Base-by-base conservation (phyloP, 2,329 filamentous ascomycete genomes). In the Cyphellophora europaea region DNA sequence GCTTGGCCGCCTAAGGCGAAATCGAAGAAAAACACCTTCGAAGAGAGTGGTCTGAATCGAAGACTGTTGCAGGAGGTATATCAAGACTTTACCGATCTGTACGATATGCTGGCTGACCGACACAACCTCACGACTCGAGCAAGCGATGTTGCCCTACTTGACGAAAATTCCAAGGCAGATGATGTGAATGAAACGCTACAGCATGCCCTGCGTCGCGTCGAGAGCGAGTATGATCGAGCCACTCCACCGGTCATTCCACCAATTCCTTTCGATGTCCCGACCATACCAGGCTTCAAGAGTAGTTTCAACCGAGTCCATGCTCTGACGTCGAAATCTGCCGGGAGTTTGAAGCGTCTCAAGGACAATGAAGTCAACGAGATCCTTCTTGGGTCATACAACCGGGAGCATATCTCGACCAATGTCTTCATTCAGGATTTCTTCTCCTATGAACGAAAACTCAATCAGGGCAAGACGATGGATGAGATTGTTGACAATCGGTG, bases 1-100 rank as follows among this genome's bases (percentile, higher is more conserved):
- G 70, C 77, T 18, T 84, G 89, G 89, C 88, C 91, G 2, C 89
- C 91, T 6, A 93, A 91, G 56, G 86, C 87, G 2, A 82, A 74
- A 50, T 89, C 79, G 49, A 93, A 93, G 69, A 94, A 93, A 71
- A 93, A 94, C 53, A 74, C 79, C 1, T 85, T 94, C 45, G 79
- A 82, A 17, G 86, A 88, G 48, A 83, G 77, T 47, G 89, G 89
- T 0, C 69, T 96, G 14, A 95, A 95, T 57, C 74, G 91, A 15
- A 61, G 86, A 29, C 84, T 94, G 5, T 66, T 95, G 27, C 77
- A 77, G 53, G 79, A 84, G 28, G 63, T 96, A 6, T 96, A 95
- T 59, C 72, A 77, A 16, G 89, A 98, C 55, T 75, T 95, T 51
- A 84, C 83, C 48, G 75, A 79, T 25, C 66, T 96, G 11, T 96